Evolutionary conservation across 2,329 filamentous ascomycete genomes (phyloP).

Genomic region (Tetracladium maxilliforme): DNA sequence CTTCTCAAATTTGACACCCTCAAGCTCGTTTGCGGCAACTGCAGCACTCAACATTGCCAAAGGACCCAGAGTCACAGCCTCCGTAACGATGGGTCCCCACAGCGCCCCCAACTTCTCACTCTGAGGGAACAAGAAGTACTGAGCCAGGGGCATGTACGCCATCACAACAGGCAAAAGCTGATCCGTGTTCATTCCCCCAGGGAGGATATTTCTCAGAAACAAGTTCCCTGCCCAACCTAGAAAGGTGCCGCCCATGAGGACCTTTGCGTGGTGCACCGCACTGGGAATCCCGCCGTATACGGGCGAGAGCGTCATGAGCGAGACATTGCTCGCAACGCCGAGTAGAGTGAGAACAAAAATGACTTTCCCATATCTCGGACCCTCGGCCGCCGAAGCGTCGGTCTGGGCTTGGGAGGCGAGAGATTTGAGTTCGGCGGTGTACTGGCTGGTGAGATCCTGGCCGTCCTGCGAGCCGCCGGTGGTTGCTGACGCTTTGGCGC

Average conservation of each 20-base stretch:
- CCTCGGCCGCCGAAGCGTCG: too few relatives aligned
- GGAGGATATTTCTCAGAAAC: conserved; percentile 31
- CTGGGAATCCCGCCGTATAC: conserved; percentile 79
- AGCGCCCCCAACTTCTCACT: conserved; percentile 52
- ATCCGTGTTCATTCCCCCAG: conserved; percentile 30
- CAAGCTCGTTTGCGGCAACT: conserved; percentile 46
- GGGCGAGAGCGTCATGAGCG: conserved; percentile 65
- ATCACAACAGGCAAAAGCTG: conserved; percentile 57
- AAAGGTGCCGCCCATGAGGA: conserved; percentile 51
- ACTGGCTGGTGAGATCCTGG: too few relatives aligned
- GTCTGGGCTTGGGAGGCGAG: too few relatives aligned
- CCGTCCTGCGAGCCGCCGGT: too few relatives aligned
- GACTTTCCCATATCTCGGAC: too few relatives aligned
- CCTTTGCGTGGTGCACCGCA: conserved; percentile 53
- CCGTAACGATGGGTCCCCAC: conserved; percentile 63
- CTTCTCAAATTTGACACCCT: too few relatives aligned
- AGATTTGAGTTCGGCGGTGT: too few relatives aligned
- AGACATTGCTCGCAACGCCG: conserved; percentile 53
- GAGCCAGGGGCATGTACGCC: conserved; percentile 57
- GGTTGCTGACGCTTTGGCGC: too few relatives aligned
- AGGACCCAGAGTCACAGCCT: conserved; percentile 58
- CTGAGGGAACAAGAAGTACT: conserved; percentile 54
- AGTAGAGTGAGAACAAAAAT: conserved; percentile 35
- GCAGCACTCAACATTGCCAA: conserved; percentile 49
- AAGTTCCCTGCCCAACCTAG: conserved; percentile 58